Evolutionary conservation across 495 filamentous ascomycete species (phyloP), one percentile per base, ranked within the genome.

Genomic region (Rhypophila decipiens): DNA sequence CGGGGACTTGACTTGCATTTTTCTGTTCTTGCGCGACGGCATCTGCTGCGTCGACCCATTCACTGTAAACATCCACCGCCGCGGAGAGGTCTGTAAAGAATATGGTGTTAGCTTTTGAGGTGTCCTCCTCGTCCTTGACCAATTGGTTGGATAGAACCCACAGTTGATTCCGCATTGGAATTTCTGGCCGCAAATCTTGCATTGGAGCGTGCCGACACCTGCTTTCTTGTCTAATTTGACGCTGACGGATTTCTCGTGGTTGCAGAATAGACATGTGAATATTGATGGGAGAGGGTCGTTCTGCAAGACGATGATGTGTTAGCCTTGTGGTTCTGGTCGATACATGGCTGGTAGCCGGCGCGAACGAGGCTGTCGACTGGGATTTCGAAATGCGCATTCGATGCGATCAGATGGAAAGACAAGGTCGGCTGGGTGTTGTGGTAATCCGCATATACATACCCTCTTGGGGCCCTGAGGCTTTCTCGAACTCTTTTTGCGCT

Each of bases 261-360:
- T 97, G 74, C 93, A 98, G 68, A 98, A 98, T 24, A 96, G 80
- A 61, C 93, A 98, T n/a, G 88, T 82, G 65, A 98, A 98, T 18
- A 80, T 75, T 2, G 85, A 90, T 13, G 88, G 72, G n/a, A 98
- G 78, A 12, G 88, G 86, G 57, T 95, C 91, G 60, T 78, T 80
- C 91, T 96, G 57, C 46, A 38, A 11, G 11, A 37, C 24, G 17
- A 2, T 13, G 12, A 15, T 24, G 22, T 41, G n/a, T n/a, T 19
- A 44, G 39, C 39, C 18, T 36, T 36, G 41, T 4, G 4, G 29
- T 33, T 33, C 29, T 33, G 7, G 29, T 13, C 29, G 7, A 8
- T 13, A 8, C 29, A 7, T 33, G 7, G 29, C 29, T n/a, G n/a
- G n/a, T n/a, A n/a, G n/a, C n/a, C n/a, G n/a, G n/a, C n/a, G n/a